Evolutionary conservation across 371 early-diverging fungal species (phyloP), one percentile per base, ranked within the genome.

Genomic region (Mortierella sp.): DNA sequence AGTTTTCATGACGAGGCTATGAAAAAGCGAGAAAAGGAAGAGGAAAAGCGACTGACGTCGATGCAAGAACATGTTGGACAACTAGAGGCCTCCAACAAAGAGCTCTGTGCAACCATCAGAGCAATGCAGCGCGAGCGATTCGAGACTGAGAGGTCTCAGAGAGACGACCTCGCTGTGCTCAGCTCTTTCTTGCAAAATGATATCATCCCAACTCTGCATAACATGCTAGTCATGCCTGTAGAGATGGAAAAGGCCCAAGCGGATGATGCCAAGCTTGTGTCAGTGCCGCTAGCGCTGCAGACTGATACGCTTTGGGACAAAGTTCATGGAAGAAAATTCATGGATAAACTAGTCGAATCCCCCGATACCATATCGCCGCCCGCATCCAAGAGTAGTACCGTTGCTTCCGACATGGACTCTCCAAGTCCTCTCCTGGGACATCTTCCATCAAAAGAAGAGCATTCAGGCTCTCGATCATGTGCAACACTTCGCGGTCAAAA

Each of bases 401-500:
- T 24, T 57, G 28, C 57, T 57, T 13, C 57, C 16, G 24, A 21
- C 19, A 28, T 11, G 10, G 22, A 57, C 28, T 19, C n/a, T 57
- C 19, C 48, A 15, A 4, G 19, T 4, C 48, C 48, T 15, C n/a
- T 7, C 7, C 5, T 53, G 63, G 47, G 41, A 4, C 55, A 22
- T 16, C 40, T 3, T 21, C 11, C 16, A n/a, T 16, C 48, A 48
- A 24, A 36, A 43, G 13, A 10, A 58, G n/a, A 15, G 3, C 10
- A 21, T 6, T 24, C 21, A 53, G 53, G 62, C 40, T 21, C 28
- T n/a, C n/a, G n/a, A 16, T 53, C 55, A 22, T 69, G 69, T 52
- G 28, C 28, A 19, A 52, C 69, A 8, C 52, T 53, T 5, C 48
- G 47, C n/a, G 69, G 69, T 1, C 69, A 61, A 22, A 59, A 69